Base-by-base conservation (phyloP, 2,329 filamentous ascomycete species). In the Sporothrix phasma region DNA sequence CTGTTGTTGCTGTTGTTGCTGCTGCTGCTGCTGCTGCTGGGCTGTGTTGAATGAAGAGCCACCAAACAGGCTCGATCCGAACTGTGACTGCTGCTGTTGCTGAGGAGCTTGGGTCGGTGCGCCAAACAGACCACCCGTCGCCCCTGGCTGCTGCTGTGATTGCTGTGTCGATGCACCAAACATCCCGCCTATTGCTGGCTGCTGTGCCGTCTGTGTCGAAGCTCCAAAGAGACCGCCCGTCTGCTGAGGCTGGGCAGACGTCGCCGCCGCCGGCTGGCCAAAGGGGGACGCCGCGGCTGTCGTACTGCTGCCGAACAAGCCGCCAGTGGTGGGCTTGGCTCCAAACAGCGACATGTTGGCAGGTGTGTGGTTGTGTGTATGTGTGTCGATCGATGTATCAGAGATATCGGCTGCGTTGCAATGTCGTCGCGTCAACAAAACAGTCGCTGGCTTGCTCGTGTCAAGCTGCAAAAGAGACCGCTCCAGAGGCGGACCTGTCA, bases 1-100 rank as follows among this genome's bases (percentile, higher is more conserved):
- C 47, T 72, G 72, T 62, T 74, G 73, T 63, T 76, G 72, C 53
- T 75, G 73, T 70, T 73, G 72, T 5, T 37, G 39, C 6, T 63
- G 61, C 41, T 63, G 61, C 22, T 37, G 49, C 71, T 73, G 72
- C 5, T 34, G 39, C 26, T 63, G 49, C 41, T 63, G 49, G 19
- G 37, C n/a, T 17, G 45, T 34, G 26, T 58, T 45, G n/a, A 56
- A 17, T 4, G 19, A 7, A 2, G 56, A 54, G 8, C 56, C 56
- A 37, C 62, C 62, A 64, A 64, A 64, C 24, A 64, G 26, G n/a
- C 56, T 54, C 1, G 53, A 41, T 8, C 54, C 54, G 62, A 63
- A 68, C 34, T 68, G 69, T 61, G 66, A 63, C 61, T 60, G 59
- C 49, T 68, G 65, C 62, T 74, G 61, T 64, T 73, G 69, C 37